phyloP scores from a whole-genome alignment of 2,329 filamentous ascomycete genomes.

The Ceratocystis cubensis region DNA sequence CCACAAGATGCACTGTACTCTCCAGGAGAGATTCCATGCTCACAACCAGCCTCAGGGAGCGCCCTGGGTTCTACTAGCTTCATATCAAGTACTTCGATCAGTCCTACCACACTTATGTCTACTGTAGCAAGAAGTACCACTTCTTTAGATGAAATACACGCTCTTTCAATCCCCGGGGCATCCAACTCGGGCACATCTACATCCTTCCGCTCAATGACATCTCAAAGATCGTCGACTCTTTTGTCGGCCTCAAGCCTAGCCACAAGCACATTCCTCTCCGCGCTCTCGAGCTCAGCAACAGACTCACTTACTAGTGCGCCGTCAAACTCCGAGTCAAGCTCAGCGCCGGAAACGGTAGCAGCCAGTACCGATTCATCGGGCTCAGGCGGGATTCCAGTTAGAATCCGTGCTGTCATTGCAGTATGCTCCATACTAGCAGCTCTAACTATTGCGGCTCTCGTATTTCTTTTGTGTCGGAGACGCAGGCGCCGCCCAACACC shows the following conservation, averaged over 20 bases:
- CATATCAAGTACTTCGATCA: not conserved
- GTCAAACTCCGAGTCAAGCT: not conserved
- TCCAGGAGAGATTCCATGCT: conserved; percentile 9
- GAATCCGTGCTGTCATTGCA: conserved; percentile 16
- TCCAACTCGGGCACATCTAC: not conserved
- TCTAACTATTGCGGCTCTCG: conserved; percentile 9
- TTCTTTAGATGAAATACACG: not conserved
- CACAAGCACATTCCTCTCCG: not conserved
- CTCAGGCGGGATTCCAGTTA: conserved; percentile 11
- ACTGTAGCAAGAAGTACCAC: not conserved
- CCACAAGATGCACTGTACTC: conserved; percentile 18
- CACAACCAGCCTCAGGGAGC: not conserved
- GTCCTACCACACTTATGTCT: not conserved
- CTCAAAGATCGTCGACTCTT: not conserved
- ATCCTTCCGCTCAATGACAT: not conserved
- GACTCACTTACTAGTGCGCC: not conserved
- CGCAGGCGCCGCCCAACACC: not conserved
- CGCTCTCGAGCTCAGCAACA: not conserved
- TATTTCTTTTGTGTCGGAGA: conserved; percentile 14
- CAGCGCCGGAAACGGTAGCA: not conserved
- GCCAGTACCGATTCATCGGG: not conserved
- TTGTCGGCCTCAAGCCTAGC: not conserved
- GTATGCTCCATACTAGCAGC: conserved; percentile 15
- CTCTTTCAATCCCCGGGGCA: not conserved
- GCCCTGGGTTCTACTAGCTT: not conserved